phyloP scores from a whole-genome alignment of 2,329 filamentous ascomycete species.

The Colletotrichum sansevieriae region DNA sequence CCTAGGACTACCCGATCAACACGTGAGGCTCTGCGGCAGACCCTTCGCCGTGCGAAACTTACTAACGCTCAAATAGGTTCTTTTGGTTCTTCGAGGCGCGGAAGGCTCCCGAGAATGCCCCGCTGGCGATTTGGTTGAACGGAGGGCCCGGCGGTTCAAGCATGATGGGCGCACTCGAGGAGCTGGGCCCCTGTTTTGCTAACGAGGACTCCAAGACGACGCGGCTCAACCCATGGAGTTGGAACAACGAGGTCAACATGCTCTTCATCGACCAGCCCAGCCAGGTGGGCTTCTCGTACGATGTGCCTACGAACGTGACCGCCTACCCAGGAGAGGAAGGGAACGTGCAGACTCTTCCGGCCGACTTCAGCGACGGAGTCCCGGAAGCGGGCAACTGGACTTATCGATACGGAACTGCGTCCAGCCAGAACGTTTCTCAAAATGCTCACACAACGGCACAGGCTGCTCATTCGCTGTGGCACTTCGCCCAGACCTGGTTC shows the following conservation, averaged over 20 bases:
- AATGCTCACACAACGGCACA: slow-evolving; percentile 58
- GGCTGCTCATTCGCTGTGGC: slow-evolving; percentile 62
- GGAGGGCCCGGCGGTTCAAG: slow-evolving; percentile 67
- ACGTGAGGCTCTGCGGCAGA: slow-evolving; percentile 53
- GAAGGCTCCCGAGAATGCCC: slow-evolving; percentile 52
- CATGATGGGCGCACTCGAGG: slow-evolving; percentile 61
- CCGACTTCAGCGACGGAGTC: slow-evolving; percentile 53
- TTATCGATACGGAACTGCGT: slow-evolving; percentile 50
- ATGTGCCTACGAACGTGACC: slow-evolving; percentile 68
- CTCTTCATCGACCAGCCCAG: slow-evolving; percentile 66
- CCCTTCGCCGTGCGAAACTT: not conserved
- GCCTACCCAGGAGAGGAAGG: slow-evolving; percentile 49
- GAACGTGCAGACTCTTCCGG: slow-evolving; percentile 36
- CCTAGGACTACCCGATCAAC: slow-evolving; percentile 56
- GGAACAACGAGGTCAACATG: slow-evolving; percentile 67
- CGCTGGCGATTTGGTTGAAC: slow-evolving; percentile 66
- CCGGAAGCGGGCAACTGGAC: slow-evolving; percentile 54
- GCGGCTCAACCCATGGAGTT: slow-evolving; percentile 66
- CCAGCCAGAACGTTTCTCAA: slow-evolving; percentile 47
- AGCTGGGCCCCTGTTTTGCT: slow-evolving; percentile 60
- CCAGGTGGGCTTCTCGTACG: slow-evolving; percentile 73
- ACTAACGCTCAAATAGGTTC: slow-evolving; percentile 35
- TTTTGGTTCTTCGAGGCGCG: slow-evolving; percentile 49
- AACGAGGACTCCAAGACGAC: slow-evolving; percentile 59
- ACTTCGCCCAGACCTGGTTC: slow-evolving; percentile 70